Conservation (phyloP, 129 eudicot genomes). For the Helichrysum umbraculigerum region DNA sequence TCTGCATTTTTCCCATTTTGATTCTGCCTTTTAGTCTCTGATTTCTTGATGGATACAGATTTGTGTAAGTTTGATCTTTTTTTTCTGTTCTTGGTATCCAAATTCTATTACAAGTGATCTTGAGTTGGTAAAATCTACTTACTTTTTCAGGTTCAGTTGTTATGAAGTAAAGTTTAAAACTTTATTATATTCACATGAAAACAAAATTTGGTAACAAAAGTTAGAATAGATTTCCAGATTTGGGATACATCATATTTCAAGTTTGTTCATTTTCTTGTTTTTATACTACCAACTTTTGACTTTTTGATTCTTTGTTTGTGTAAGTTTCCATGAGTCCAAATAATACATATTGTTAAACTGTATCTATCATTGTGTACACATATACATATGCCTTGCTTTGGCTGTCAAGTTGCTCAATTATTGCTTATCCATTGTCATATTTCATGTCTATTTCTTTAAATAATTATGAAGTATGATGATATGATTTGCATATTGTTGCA, state of each 20-base stretch:
- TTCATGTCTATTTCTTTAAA: neutral
- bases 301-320: neutral
- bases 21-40: conserved; percentile 15
- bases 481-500: neutral
- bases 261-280: conserved; percentile 11
- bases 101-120: neutral
- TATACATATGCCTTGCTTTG: conserved; percentile 32
- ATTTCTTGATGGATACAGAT: conserved; percentile 22
- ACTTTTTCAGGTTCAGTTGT: neutral
- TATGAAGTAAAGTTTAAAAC: neutral
- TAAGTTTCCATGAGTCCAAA: neutral
- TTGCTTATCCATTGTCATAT: neutral
- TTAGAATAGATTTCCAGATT: conserved; percentile 18
- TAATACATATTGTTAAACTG: conserved; percentile 10
- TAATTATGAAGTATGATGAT: neutral
- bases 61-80: conserved; percentile 22
- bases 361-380: conserved; percentile 1
- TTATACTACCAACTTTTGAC: conserved; percentile 1
- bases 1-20: conserved; percentile 20
- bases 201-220: conserved; percentile 27
- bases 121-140: neutral
- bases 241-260: conserved; percentile 10
- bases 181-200: neutral
- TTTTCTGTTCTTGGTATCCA: neutral
- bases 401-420: conserved; percentile 22